Base-by-base conservation (phyloP, 2,329 filamentous ascomycete species). In the Geosmithia morbida region DNA sequence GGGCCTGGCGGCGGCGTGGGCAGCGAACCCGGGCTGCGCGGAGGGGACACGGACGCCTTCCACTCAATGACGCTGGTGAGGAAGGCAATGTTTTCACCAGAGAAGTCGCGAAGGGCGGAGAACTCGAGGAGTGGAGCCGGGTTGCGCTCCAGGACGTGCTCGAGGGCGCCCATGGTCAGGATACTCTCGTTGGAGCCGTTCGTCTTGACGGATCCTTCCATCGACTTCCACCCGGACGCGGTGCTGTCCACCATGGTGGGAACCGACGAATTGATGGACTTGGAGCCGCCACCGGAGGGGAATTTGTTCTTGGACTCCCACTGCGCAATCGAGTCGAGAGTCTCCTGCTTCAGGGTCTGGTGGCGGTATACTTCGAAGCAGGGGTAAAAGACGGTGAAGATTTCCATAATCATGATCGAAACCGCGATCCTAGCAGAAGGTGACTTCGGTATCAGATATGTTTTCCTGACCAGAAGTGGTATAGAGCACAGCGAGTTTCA, bases 1-100 rank as follows among this genome's bases (percentile, higher is more conserved):
- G 33, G 45, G 47, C 2, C 50, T 18, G 8, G 51, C 41, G 2
- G 29, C 33, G 1, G 57, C 53, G 47, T 59, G 2, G 40, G 5
- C 2, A 16, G n/a, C 3, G 43, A 44, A 4, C 17, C 17, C 10
- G 41, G 17, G 26, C 14, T 45, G 43, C 10, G 39, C 16, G 41
- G 16, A 5, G 40, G 26, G 4, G 58, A 13, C 55, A 54, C 6
- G 54, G 52, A 26, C 16, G 44, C 44, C 57, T 72, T 75, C 72
- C 74, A 81, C 49, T 71, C 67, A 2, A 69, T 65, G 8, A 83
- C 71, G 41, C 68, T 65, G 8, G 70, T 74, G 5, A 85, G 61
- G 58, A 85, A 85, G 44, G 79, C 73, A 52, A 83, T 77, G 57
- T 83, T 83, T 59, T 83, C 79, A 7, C 77, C 79, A 0, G 78